These are phyloP conservation scores for Claviceps digitariae DNA, from an alignment of 2,329 filamentous ascomycete genomes.

Conservation along the genomic window DNA sequence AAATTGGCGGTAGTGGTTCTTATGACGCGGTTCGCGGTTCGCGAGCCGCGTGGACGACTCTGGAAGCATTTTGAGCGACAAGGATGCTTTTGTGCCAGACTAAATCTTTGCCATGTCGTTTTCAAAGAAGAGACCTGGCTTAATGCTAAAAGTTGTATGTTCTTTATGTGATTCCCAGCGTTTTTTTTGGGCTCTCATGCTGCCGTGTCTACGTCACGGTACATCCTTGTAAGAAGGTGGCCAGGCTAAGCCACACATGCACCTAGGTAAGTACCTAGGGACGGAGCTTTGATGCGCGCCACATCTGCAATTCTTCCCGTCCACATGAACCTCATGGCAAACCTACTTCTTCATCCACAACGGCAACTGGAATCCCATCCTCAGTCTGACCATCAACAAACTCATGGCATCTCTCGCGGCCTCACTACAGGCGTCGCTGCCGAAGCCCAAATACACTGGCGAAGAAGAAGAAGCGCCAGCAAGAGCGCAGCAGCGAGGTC, in stretches of 20 bases:
- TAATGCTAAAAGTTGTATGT: neutral
- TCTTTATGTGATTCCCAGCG: neutral
- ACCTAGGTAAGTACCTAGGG: neutral
- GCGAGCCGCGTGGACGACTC: neutral
- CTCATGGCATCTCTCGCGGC: constrained; percentile 53
- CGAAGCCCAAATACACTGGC: constrained; percentile 81
- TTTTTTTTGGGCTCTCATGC: neutral
- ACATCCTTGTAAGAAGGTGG: neutral
- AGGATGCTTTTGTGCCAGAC: neutral
- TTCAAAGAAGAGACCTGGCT: neutral
- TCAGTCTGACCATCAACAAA: constrained; percentile 5
- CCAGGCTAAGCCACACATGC: constrained; percentile 17
- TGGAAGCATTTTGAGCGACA: neutral
- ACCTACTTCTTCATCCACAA: constrained; percentile 5
- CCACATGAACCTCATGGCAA: constrained; percentile 1
- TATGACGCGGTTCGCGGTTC: neutral
- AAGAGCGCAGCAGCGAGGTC: constrained; percentile 62
- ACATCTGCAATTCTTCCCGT: constrained; percentile 21
- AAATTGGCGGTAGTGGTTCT: constrained; percentile 1
- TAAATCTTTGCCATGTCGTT: neutral
- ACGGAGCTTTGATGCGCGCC: constrained; percentile 7
- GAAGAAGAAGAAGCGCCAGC: constrained; percentile 71
- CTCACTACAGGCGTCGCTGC: constrained; percentile 66
- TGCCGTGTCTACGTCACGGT: neutral
- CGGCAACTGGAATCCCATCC: constrained; percentile 9